phyloP scores from a whole-genome alignment of 2,329 filamentous ascomycete species.

The Scolecobasidium constrictum region DNA sequence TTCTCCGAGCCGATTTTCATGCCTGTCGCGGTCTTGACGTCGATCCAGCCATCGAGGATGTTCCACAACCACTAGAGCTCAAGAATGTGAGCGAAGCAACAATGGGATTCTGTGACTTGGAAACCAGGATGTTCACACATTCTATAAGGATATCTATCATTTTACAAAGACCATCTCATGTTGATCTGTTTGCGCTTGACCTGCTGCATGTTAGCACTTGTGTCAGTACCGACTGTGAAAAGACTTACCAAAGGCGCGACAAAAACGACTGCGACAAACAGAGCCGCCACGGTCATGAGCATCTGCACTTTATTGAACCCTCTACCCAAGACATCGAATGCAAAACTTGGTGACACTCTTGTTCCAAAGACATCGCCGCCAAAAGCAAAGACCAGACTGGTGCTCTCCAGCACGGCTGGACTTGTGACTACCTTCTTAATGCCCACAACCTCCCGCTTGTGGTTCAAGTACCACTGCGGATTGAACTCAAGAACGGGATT shows the following conservation, averaged over 20 bases:
- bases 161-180: not conserved
- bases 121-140: too few species aligned
- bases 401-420: conserved; percentile 81
- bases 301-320: conserved; percentile 88
- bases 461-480: conserved; percentile 67
- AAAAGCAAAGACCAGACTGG: conserved; percentile 73
- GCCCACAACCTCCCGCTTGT: conserved; percentile 71
- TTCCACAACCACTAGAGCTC: too few species aligned
- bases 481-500: conserved; percentile 70
- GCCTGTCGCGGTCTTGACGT: too few species aligned
- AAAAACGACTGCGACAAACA: conserved; percentile 71
- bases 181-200: not conserved
- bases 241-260: conserved; percentile 38
- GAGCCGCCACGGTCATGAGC: conserved; percentile 68
- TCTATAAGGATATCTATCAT: not conserved
- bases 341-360: conserved; percentile 71
- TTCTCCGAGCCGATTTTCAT: too few species aligned
- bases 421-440: conserved; percentile 62
- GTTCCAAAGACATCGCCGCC: conserved; percentile 85
- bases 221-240: not conserved
- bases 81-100: too few species aligned
- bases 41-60: too few species aligned
- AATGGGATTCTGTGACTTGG: too few species aligned
- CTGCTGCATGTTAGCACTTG: not conserved
- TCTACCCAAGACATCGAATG: conserved; percentile 87